Evolutionary conservation across 2,329 filamentous ascomycete genomes (phyloP).

Genomic region (Clarireedia paspali): DNA sequence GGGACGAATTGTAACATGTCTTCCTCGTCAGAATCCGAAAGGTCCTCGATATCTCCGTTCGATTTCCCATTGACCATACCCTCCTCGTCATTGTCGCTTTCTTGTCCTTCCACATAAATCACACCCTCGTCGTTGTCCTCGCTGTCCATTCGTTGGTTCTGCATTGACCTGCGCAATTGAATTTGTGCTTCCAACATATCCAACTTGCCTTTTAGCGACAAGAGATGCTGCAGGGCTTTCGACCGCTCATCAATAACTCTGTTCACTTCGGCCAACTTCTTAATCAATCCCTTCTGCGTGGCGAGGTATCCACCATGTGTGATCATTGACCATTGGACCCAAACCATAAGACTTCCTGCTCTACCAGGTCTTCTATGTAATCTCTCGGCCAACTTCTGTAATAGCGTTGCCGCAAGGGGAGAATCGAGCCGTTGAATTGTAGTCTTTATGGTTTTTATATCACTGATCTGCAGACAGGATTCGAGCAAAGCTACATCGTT

Average conservation of each 20-base stretch:
- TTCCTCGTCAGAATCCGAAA: conserved; percentile 27
- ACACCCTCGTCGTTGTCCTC: conserved; percentile 47
- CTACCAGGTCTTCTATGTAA: conserved; percentile 82
- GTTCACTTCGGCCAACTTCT: conserved; percentile 70
- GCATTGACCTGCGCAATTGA: conserved; percentile 65
- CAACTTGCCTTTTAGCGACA: conserved; percentile 88
- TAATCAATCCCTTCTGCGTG: conserved; percentile 74
- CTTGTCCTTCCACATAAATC: conserved; percentile 77
- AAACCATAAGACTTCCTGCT: conserved; percentile 83
- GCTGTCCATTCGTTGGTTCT: conserved; percentile 37
- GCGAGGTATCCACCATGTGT: conserved; percentile 88
- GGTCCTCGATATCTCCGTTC: conserved; percentile 19
- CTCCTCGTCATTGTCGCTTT: conserved; percentile 50
- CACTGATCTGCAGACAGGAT: conserved; percentile 77
- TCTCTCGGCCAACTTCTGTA: conserved; percentile 78
- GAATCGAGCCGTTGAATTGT: conserved; percentile 91
- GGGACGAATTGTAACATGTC: conserved; percentile 37
- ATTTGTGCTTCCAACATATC: conserved; percentile 92
- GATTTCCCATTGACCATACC: conserved; percentile 36
- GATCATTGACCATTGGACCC: conserved; percentile 93
- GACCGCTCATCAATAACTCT: conserved; percentile 83
- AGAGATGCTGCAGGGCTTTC: conserved; percentile 69
- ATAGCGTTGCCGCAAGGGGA: conserved; percentile 66
- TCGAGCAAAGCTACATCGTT: conserved; percentile 87
- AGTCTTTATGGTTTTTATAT: conserved; percentile 69